phyloP scores from a whole-genome alignment of 2,329 filamentous ascomycete genomes.

The Amauroascus niger region DNA sequence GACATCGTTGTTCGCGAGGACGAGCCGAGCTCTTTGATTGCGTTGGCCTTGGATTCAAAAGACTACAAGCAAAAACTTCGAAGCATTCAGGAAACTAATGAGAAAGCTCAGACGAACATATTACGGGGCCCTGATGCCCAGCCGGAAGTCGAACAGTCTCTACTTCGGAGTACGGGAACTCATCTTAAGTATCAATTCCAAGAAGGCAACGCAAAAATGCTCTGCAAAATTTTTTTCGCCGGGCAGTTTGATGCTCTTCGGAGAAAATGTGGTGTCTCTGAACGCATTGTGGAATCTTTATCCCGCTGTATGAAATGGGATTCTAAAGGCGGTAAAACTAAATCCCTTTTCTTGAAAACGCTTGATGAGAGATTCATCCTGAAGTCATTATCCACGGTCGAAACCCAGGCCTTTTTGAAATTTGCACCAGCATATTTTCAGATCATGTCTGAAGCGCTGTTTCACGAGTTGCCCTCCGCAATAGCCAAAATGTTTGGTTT shows the following conservation, averaged over 20 bases:
- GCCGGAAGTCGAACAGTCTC: constrained; percentile 69
- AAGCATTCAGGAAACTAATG: constrained; percentile 32
- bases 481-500: constrained; percentile 99
- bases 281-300: constrained; percentile 88
- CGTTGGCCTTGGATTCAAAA: constrained; percentile 76
- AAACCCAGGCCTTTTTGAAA: constrained; percentile 85
- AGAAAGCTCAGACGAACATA: constrained; percentile 23
- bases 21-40: constrained; percentile 91
- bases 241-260: constrained; percentile 95
- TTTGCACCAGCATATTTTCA: constrained; percentile 96
- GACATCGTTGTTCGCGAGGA: constrained; percentile 96
- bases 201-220: constrained; percentile 86
- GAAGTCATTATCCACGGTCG: constrained; percentile 80
- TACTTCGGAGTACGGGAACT: constrained; percentile 75
- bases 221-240: constrained; percentile 97
- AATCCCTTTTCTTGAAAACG: constrained; percentile 93
- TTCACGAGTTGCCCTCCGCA: constrained; percentile 87
- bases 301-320: constrained; percentile 97
- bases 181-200: constrained; percentile 95
- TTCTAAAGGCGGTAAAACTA: constrained; percentile 94
- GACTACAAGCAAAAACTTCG: constrained; percentile 73
- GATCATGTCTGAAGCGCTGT: constrained; percentile 92
- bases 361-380: constrained; percentile 88
- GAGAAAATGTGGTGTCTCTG: constrained; percentile 82
- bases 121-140: constrained; percentile 46